These are phyloP conservation scores for Cryptococcus jaspeensis DNA, from an alignment of 1,284 basidiomycete species.

Conservation along the genomic window DNA sequence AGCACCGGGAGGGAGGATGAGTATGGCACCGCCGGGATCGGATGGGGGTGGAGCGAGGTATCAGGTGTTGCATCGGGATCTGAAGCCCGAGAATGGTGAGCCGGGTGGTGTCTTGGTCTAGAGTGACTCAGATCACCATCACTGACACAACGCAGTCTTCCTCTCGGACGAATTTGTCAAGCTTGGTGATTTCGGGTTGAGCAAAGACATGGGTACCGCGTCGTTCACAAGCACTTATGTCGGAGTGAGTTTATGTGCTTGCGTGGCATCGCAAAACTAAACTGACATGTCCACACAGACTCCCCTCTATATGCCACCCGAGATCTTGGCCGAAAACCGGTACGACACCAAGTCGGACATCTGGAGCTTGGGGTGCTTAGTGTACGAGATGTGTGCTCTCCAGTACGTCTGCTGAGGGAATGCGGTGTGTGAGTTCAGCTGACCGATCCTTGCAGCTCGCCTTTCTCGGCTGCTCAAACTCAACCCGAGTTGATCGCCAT, in stretches of 20 bases:
- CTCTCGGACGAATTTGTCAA: constrained; percentile 64
- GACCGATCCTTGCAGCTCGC: constrained; percentile 32
- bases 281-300: constrained; percentile 59
- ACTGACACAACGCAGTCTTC: constrained; percentile 30
- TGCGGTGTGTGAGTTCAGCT: background rate
- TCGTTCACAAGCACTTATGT: constrained; percentile 95
- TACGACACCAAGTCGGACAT: constrained; percentile 98
- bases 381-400: constrained; percentile 90
- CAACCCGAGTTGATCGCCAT: constrained; percentile 48
- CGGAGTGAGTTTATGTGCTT: constrained; percentile 61
- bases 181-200: constrained; percentile 93
- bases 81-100: constrained; percentile 93
- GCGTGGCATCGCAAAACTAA: too few relatives aligned
- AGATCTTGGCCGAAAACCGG: constrained; percentile 90
- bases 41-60: constrained; percentile 41
- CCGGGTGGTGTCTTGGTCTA: background rate
- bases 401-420: constrained; percentile 54
- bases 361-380: constrained; percentile 94
- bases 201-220: constrained; percentile 81
- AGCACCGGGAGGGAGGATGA: constrained; percentile 6
- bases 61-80: constrained; percentile 87
- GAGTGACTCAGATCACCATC: background rate
- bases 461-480: constrained; percentile 48
- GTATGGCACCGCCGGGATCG: constrained; percentile 4
- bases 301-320: constrained; percentile 98